These are phyloP conservation scores for Phytopythium kandeliae DNA, from an alignment of 352 stramenopile genomes.

Conservation along the genomic window DNA sequence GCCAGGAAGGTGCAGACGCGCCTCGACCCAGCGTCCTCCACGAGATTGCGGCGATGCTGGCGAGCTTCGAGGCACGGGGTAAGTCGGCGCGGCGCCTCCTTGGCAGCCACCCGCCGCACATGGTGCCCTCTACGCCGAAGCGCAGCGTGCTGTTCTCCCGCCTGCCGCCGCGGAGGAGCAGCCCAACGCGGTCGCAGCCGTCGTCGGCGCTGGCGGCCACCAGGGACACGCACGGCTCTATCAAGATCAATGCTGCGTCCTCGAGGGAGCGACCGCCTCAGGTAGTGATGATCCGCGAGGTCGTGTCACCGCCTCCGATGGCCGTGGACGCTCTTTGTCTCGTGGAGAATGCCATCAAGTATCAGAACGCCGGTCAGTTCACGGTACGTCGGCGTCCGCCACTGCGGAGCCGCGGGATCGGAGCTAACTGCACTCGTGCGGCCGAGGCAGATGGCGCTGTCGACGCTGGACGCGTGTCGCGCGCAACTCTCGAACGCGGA, in stretches of 20 bases:
- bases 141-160: conserved; percentile 32
- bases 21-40: conserved; percentile 11
- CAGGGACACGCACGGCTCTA: no score
- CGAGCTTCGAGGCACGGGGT: conserved; percentile 12
- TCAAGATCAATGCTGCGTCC: no score
- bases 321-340: conserved; percentile 30
- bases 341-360: conserved; percentile 51
- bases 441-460: conserved; percentile 47
- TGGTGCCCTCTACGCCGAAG: not conserved
- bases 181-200: not conserved
- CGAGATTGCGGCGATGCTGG: conserved; percentile 24
- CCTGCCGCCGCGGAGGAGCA: conserved; percentile 22
- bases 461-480: conserved; percentile 38
- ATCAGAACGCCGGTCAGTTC: conserved; percentile 59
- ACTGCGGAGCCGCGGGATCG: no score
- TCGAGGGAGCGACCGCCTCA: conserved; percentile 23
- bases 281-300: conserved; percentile 53
- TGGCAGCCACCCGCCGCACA: not conserved
- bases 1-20: conserved; percentile 14
- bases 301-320: conserved; percentile 39
- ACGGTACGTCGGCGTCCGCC: conserved; percentile 56
- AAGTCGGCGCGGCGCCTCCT: conserved; percentile 5
- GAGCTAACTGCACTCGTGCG: no score
- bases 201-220: not conserved
- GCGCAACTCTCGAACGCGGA: not conserved